These are phyloP conservation scores for Tricholoma sp. DNA, from an alignment of 768 basidiomycete species.

Conservation along the genomic window DNA sequence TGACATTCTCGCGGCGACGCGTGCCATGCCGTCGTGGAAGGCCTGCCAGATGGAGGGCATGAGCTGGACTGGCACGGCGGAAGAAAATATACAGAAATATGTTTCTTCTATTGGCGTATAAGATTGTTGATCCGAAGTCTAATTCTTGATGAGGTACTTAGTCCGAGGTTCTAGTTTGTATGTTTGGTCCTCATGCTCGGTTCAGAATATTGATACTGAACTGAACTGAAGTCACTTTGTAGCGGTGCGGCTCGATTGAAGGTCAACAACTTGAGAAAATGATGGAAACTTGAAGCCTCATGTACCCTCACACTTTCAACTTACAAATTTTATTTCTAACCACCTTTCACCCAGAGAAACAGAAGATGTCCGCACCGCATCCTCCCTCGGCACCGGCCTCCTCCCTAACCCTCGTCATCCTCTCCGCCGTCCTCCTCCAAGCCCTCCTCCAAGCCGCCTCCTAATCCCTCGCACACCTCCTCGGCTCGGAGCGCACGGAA, in stretches of 20 bases:
- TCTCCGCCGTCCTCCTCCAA: conserved; percentile 81
- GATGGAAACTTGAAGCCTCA: too few relatives aligned
- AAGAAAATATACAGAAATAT: too few relatives aligned
- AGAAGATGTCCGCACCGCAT: conserved; percentile 85
- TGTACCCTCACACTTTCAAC: too few relatives aligned
- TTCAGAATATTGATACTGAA: too few relatives aligned
- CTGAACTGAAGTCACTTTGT: too few relatives aligned
- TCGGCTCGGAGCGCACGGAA: conserved; percentile 59
- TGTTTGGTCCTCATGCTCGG: too few relatives aligned
- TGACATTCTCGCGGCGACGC: conserved; percentile 27
- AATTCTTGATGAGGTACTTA: background rate
- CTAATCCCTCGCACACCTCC: conserved; percentile 65
- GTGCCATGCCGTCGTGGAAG: conserved; percentile 26
- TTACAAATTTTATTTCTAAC: too few relatives aligned
- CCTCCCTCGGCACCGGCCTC: conserved; percentile 73
- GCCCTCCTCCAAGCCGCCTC: conserved; percentile 72
- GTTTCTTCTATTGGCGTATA: background rate
- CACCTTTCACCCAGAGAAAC: too few relatives aligned
- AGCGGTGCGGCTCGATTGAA: too few relatives aligned
- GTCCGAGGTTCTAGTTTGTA: background rate
- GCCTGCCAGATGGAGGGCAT: conserved; percentile 27
- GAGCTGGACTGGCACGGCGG: conserved; percentile 28
- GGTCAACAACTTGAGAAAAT: too few relatives aligned
- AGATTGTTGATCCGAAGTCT: background rate
- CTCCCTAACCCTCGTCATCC: conserved; percentile 85